Evolutionary conservation across 352 stramenopile species (phyloP), one percentile per base, ranked within the genome.

Genomic region (Globisporangium polare): DNA sequence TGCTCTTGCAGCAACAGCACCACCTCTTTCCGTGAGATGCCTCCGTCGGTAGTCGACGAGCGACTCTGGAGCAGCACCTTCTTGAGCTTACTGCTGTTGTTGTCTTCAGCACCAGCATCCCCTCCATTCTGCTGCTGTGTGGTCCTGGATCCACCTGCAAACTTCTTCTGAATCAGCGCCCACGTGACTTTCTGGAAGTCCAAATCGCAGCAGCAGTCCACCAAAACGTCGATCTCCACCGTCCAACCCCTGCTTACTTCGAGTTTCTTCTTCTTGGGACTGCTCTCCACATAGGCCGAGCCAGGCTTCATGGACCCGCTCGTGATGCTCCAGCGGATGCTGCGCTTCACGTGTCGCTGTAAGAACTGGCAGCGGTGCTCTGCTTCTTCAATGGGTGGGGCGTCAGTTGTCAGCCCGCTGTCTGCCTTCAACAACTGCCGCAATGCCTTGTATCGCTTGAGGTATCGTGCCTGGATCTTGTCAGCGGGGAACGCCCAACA

Each of bases 391-490:
- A 77, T 65, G 5, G 60, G 33, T 4, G 45, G 39, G 45, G 37
- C 9, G 41, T 33, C 41, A 20, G 20, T 35, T 15, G 22, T 2
- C 13, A 37, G 1, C 1, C 49, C 33, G 6, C 13, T 57, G 1
- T 62, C 39, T 0, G n/a, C 20, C n/a, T 58, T 67, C 24, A 78
- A 2, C 9, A 27, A 12, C 58, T 62, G 51, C 0, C 67, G 65
- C 18, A 80, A 35, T 27, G 41, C 15, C 42, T 74, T 68, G 60
- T 76, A 80, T 2, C 72, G 37, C 53, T 78, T 77, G 17, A 80
- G 62, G 13, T 76, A 65, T 17, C 70, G 61, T 5, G 69, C 69
- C 27, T 53, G 35, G 39, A 78, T 71, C 8, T 69, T 75, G 39
- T 64, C 50, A 0, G 51, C 37, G 18, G 67, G 67, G 31, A 78